phyloP scores from a whole-genome alignment of 805 yeast species.

The Candida silvicultrix region DNA sequence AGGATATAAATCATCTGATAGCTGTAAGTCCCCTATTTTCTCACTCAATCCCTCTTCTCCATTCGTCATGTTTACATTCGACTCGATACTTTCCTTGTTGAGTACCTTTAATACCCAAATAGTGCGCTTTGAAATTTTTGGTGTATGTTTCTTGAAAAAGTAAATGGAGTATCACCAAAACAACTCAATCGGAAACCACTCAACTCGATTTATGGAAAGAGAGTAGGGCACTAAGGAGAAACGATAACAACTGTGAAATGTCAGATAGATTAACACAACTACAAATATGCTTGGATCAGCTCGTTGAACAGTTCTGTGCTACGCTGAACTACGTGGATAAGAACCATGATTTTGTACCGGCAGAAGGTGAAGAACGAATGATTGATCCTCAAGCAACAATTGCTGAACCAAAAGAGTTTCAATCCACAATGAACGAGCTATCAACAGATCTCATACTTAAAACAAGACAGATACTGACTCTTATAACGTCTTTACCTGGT shows the following conservation, averaged over 20 bases:
- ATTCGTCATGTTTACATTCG: too few relatives aligned
- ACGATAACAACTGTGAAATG: constrained; percentile 38
- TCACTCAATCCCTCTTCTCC: background rate
- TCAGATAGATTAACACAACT: constrained; percentile 86
- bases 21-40: background rate
- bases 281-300: constrained; percentile 77
- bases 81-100: background rate
- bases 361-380: constrained; percentile 47
- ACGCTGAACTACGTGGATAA: constrained; percentile 75
- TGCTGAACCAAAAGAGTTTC: constrained; percentile 35
- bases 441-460: constrained; percentile 81
- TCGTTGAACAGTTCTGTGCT: constrained; percentile 75
- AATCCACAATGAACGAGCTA: constrained; percentile 60
- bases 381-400: constrained; percentile 57
- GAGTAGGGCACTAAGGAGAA: background rate
- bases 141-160: background rate
- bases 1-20: constrained; percentile 5
- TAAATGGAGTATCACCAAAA: background rate
- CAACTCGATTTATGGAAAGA: too few relatives aligned
- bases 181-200: too few relatives aligned
- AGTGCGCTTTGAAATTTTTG: background rate
- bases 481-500: constrained; percentile 89
- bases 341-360: constrained; percentile 55
- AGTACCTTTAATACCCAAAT: too few relatives aligned
- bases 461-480: constrained; percentile 76